Evolutionary conservation across 306 rosid genomes (phyloP).

Genomic region (Cucurbita pepo): DNA sequence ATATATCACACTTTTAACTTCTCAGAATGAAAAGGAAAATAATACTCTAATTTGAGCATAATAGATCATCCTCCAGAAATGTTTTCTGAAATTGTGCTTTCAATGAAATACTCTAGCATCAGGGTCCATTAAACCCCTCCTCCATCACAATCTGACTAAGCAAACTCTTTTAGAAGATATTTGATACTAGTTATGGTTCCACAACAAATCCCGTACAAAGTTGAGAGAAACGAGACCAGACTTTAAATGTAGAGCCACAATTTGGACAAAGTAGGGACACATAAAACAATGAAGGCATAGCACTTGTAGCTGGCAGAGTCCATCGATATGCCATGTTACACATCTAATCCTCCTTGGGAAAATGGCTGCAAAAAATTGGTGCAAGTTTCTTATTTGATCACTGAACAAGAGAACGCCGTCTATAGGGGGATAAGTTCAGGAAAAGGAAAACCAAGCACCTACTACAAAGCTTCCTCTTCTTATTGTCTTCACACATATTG

Average conservation of each 20-base stretch:
- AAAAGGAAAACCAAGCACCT: neutral
- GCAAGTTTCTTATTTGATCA: neutral
- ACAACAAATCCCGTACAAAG: neutral
- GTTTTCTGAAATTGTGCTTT: neutral
- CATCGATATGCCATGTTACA: neutral
- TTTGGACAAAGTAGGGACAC: neutral
- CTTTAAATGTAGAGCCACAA: neutral
- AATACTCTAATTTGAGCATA: neutral
- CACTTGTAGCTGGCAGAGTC: neutral
- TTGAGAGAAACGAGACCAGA: neutral
- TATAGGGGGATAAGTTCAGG: neutral
- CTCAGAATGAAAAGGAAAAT: neutral
- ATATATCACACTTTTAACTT: neutral
- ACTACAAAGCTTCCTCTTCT: conserved; percentile 2
- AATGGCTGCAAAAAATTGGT: neutral
- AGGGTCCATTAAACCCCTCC: neutral
- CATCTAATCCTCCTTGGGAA: neutral
- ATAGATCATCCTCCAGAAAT: neutral
- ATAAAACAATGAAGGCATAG: neutral
- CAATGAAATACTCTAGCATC: neutral
- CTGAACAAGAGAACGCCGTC: neutral
- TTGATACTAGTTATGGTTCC: neutral
- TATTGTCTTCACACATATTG: neutral
- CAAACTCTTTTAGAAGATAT: neutral
- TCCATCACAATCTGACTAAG: neutral